Evolutionary conservation across 352 stramenopile species (phyloP).

Genomic region (Phytophthora ramorum): DNA sequence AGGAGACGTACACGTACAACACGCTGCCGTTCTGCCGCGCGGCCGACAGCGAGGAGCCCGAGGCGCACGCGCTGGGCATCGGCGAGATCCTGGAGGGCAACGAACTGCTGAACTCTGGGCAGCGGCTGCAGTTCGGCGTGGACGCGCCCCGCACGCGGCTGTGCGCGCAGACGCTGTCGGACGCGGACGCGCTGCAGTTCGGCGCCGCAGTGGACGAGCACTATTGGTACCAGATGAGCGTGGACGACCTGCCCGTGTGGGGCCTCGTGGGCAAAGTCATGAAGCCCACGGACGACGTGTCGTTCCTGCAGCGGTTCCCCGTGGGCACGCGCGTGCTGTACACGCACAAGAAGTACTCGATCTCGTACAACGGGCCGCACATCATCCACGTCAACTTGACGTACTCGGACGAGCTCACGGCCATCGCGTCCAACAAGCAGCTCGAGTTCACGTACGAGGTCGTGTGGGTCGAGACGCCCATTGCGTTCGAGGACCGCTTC

Average conservation of each 20-base stretch:
- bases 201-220: constrained; percentile 92
- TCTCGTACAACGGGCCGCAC: constrained; percentile 96
- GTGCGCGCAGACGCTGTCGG: constrained; percentile 76
- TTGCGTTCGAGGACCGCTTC: constrained; percentile 96
- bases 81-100: constrained; percentile 97
- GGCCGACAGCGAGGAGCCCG: constrained; percentile 84
- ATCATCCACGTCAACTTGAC: constrained; percentile 99
- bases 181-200: constrained; percentile 82
- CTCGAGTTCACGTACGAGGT: constrained; percentile 97
- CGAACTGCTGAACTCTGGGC: constrained; percentile 94
- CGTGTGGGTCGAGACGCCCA: constrained; percentile 90
- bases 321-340: constrained; percentile 93
- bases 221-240: constrained; percentile 99
- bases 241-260: constrained; percentile 99
- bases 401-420: constrained; percentile 90
- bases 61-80: constrained; percentile 89
- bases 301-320: constrained; percentile 83
- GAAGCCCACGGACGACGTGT: constrained; percentile 85
- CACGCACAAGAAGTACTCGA: constrained; percentile 96
- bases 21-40: constrained; percentile 97
- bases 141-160: constrained; percentile 72
- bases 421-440: constrained; percentile 85
- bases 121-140: constrained; percentile 80
- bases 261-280: constrained; percentile 98
- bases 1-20: constrained; percentile 99